Evolutionary conservation across 257 asterid genomes (phyloP), one percentile per base, ranked within the genome.

Genomic region (Gentiana dahurica): DNA sequence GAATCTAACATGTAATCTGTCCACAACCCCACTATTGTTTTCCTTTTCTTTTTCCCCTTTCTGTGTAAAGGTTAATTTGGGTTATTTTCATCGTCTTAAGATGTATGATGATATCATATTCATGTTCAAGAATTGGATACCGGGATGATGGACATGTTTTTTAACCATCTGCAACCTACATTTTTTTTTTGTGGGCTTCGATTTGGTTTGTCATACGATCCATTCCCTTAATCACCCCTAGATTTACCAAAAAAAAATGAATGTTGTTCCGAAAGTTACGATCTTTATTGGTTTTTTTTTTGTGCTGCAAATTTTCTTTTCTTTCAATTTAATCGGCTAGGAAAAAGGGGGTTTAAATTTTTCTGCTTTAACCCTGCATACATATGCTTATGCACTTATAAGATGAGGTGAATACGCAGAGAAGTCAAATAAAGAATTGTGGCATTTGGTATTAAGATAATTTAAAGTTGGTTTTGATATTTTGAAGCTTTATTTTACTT

Each of bases 121-220:
- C 66, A 65, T 63, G 78, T 61, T 65, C 63, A 49, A 58, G 58
- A 51, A 54, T 58, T 10, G 65, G 59, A 51, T 51, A 41, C 36
- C 57, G 51, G 57, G 24, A 53, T 10, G 11, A n/a, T 34, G 44
- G 36, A 51, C 24, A 24, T 24, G 24, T 24, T 24, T 24, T 36
- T 5, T 51, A 4, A 34, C 51, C 60, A 53, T 55, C 51, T 61
- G 51, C 41, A 76, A 35, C 65, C 71, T 63, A 59, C 67, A 47
- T 38, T 35, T 55, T 71, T 71, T 39, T 55, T 8, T 35, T 41
- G 10, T 10, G 6, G 53, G 54, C 10, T 70, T 67, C 57, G 76
- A 79, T 74, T 79, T 72, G 74, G 68, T 62, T 68, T 88, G 81
- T 80, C 85, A 85, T 41, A 70, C 78, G 88, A 81, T 89, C 97